Base-by-base conservation (phyloP, 148 eudicot genomes). In the Rhododendron henanense region DNA sequence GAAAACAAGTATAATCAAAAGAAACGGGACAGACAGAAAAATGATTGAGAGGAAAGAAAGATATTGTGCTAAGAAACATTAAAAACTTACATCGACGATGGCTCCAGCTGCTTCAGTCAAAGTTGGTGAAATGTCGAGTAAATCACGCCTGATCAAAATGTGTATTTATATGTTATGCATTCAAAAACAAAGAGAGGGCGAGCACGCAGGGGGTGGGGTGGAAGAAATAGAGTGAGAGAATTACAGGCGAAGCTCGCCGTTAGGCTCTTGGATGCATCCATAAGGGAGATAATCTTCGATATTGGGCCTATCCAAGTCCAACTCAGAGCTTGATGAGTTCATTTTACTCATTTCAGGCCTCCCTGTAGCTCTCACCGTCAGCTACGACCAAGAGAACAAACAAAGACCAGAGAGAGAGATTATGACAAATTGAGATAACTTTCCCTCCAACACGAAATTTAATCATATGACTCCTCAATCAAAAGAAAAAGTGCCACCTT, bases 101-200 rank as follows among this genome's bases (percentile, higher is more conserved):
- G 99, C 99, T 77, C 99, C 98, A 89, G 98, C 99, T 28, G 94
- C 98, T 88, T 97, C 98, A 1, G 96, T 97, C 8, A 97, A 87
- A 59, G 93, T 89, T 47, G 99, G 98, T 6, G 99, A 94, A 85
- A 97, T 93, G 83, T 97, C 98, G 53, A 97, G 92, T 93, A 97
- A 88, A 91, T 97, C 98, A 63, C 94, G 89, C 92, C 98, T 95
- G 84, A 25, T 48, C 41, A 84, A 81, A 81, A 69, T 59, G 16
- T n/a, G 73, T 44, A 10, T 21, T 23, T 14, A 47, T n/a, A 39
- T 44, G 63, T 28, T 6, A 78, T 0, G 9, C 5, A 83, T 6
- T 73, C 6, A 80, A 10, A 84, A 31, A 13, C 9, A 83, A 0
- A 37, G 21, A 87, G 33, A 75, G 41, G 51, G 37, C 1, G 74